Base-by-base conservation (phyloP, 495 filamentous ascomycete species). In the Aspergillus incahuasiensis region DNA sequence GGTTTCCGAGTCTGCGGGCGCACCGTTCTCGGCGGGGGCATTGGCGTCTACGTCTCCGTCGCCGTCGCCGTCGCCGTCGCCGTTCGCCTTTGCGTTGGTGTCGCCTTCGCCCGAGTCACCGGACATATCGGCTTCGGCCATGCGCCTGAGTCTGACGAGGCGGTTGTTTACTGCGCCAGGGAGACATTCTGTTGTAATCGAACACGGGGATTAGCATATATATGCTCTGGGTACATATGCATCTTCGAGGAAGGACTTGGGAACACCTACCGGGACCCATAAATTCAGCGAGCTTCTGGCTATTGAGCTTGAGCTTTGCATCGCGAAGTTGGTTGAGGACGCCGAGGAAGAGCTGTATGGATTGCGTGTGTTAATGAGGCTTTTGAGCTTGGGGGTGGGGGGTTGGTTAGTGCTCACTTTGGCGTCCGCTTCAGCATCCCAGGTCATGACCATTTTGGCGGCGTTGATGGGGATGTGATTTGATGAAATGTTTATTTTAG, bases 81-180 rank as follows among this genome's bases (percentile, higher is more conserved):
- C 18, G 15, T 34, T 30, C 5, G 16, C 41, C 15, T 43, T 28
- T 8, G 25, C 25, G 25, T 8, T 28, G 25, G 4, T 8, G 25
- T 43, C 0, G 52, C 57, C 18, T 42, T 49, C 7, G n/a, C n/a
- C n/a, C n/a, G n/a, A n/a, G n/a, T n/a, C n/a, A n/a, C n/a, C n/a
- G n/a, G n/a, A n/a, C n/a, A n/a, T n/a, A n/a, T n/a, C n/a, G 16
- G 34, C 16, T 24, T 52, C 24, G 25, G 25, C 25, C 25, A 28
- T 28, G 25, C 25, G 25, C 8, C 25, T 28, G 25, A 60, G 52
- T 4, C 48, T 20, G 7, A 34, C 28, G 18, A 60, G 53, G 16
- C 53, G 58, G 19, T 60, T 55, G 12, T 56, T 18, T 22, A 56
- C 35, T 1, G 53, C 58, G 48, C 58, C 54, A 13, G 48, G n/a